Conservation (phyloP, 495 filamentous ascomycete genomes). For the Daldinia loculata region DNA sequence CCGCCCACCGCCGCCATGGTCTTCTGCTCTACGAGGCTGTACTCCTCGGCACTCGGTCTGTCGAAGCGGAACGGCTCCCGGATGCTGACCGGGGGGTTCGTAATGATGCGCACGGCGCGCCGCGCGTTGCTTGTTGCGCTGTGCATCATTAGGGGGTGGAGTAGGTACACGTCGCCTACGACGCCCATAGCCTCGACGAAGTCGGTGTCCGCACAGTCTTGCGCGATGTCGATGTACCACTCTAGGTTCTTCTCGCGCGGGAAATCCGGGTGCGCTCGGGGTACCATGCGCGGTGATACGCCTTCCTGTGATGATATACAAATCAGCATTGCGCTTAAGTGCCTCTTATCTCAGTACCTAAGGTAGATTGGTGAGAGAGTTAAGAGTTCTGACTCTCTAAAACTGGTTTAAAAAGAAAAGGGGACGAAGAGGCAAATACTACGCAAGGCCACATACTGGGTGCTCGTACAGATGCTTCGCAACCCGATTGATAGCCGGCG, state of each 20-base stretch:
- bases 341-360: background rate
- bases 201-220: conserved; percentile 48
- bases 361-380: background rate
- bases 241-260: conserved; percentile 52
- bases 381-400: no score
- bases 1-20: conserved; percentile 67
- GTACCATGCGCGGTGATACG: conserved; percentile 71
- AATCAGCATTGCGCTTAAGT: background rate
- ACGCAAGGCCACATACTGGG: conserved; percentile 46
- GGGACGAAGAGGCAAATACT: background rate
- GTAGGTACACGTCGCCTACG: conserved; percentile 71
- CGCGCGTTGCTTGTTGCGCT: conserved; percentile 68
- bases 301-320: conserved; percentile 53
- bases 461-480: conserved; percentile 70
- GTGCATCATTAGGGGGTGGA: conserved; percentile 81
- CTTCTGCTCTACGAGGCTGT: conserved; percentile 73
- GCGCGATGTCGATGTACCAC: conserved; percentile 65
- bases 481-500: conserved; percentile 64
- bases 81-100: conserved; percentile 73
- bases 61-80: conserved; percentile 72
- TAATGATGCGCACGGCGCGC: conserved; percentile 71
- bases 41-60: conserved; percentile 63
- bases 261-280: conserved; percentile 56
- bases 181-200: conserved; percentile 74
- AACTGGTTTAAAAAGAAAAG: background rate